A percentile compares a stretch with the other conserved stretches of the same genome.
phyloP scores from a whole-genome alignment of 2,329 filamentous ascomycete genomes.

The Curvularia eragrostidis region DNA sequence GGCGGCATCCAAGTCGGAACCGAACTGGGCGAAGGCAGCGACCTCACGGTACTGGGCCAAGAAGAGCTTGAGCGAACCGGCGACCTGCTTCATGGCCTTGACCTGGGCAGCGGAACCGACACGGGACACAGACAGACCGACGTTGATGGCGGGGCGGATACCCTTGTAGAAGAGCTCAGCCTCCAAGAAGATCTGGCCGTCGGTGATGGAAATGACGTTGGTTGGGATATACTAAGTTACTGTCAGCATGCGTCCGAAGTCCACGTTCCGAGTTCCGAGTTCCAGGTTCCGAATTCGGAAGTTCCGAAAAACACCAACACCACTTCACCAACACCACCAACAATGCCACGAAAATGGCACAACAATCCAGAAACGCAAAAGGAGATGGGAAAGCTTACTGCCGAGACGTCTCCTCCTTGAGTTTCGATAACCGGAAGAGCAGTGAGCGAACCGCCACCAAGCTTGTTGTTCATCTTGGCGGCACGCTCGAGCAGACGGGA shows the following conservation, averaged over 20 bases:
- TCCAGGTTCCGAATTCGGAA: too few relatives aligned
- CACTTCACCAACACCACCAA: too few relatives aligned
- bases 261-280: too few relatives aligned
- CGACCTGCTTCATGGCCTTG: constrained; percentile 99
- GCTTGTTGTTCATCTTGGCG: constrained; percentile 97
- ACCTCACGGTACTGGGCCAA: constrained; percentile 99
- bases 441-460: constrained; percentile 94
- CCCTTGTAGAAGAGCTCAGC: constrained; percentile 99
- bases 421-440: constrained; percentile 95
- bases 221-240: constrained; percentile 86
- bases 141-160: constrained; percentile 99
- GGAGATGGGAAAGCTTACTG: constrained; percentile 44
- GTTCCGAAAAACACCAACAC: too few relatives aligned
- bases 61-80: constrained; percentile 99
- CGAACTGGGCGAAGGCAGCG: constrained; percentile 99
- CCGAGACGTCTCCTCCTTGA: constrained; percentile 99
- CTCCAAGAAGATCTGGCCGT: constrained; percentile 99
- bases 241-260: too few relatives aligned
- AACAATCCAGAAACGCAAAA: too few relatives aligned
- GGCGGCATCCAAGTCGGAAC: constrained; percentile 97
- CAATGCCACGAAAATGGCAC: too few relatives aligned
- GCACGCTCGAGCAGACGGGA: constrained; percentile 97
- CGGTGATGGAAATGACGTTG: constrained; percentile 99
- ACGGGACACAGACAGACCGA: constrained; percentile 99
- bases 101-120: constrained; percentile 99